Conservation (phyloP, 1,139 yeast genomes). For the Candida gigantensis region DNA sequence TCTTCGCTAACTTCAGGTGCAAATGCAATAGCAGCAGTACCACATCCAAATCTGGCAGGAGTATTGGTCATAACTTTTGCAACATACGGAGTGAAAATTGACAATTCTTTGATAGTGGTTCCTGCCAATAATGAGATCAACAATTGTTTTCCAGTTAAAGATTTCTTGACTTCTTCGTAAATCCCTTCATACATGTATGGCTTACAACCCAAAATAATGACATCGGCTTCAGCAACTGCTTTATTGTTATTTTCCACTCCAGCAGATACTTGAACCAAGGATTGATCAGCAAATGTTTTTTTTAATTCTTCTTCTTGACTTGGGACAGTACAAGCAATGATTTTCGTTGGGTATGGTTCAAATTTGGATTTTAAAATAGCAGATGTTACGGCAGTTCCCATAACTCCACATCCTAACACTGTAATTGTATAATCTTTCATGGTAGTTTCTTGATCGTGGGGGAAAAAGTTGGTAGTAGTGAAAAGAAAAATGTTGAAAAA, state of each 20-base stretch:
- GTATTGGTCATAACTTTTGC: constrained; percentile 98
- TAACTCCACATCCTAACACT: constrained; percentile 90
- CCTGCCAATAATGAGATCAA: constrained; percentile 90
- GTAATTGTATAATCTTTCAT: constrained; percentile 64
- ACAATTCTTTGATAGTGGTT: constrained; percentile 74
- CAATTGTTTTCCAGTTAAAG: constrained; percentile 55
- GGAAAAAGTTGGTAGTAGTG: too few species aligned
- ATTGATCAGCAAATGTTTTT: constrained; percentile 20
- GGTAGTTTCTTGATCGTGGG: constrained; percentile 1
- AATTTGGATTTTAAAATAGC: constrained; percentile 61
- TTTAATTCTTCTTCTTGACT: constrained; percentile 24
- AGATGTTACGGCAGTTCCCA: constrained; percentile 93
- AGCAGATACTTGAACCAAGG: constrained; percentile 54
- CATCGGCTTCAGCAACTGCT: constrained; percentile 65
- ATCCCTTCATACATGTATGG: constrained; percentile 76
- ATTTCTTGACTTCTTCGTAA: constrained; percentile 43
- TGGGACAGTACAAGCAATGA: constrained; percentile 75
- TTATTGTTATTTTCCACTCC: constrained; percentile 52
- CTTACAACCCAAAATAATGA: constrained; percentile 81
- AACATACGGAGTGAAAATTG: constrained; percentile 53
- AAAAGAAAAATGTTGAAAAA: background rate
- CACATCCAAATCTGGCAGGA: constrained; percentile 89
- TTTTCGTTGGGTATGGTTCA: constrained; percentile 64
- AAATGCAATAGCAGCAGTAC: constrained; percentile 87
- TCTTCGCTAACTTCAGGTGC: constrained; percentile 49